Evolutionary conservation across 2,329 filamentous ascomycete genomes (phyloP), one percentile per base, ranked within the genome.

Genomic region (Ambrosiella beaveri): DNA sequence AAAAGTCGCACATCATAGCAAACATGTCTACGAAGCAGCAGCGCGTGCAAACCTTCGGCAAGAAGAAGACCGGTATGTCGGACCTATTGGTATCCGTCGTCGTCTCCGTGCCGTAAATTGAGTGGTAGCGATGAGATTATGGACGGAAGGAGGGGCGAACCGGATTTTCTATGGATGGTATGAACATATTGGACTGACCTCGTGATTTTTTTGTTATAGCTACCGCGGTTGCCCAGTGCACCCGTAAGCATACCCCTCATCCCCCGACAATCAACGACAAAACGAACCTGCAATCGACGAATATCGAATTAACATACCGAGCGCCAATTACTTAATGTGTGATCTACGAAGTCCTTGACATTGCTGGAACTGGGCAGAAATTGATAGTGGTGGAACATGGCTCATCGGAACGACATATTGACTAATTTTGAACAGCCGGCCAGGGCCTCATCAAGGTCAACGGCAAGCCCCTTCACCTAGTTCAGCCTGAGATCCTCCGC

Each of bases 11-110:
- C 59, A 61, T 61, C 56, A 58, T 68, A 70, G 71, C 73, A 78
- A 86, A 71, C 75, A 88, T 88, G 83, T 84, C 86, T 75, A 77
- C 83, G 70, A 77, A 80, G 68, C 84, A 80, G 68, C 84, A 86
- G 77, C 86, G 82, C 75, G 86, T 89, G 70, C 89, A 95, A 83
- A 95, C 89, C 86, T 96, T 97, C 86, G 90, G 90, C 85, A 96
- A 96, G 85, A 90, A 90, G 82, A 88, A 87, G 82, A 89, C 83
- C 72, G 88, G 61, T 60, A 61, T 61, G 59, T 50, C 39, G 45
- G 35, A 17, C 36, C 47, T 41, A 40, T 59, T 15, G 35, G 38
- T 27, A 27, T 27, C 27, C 3, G 15, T 54, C 36, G 54, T 50
- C 40, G 19, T 27, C 38, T 37, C 19, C 38, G 38, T 54, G 7